Evolutionary conservation across 2,329 filamentous ascomycete genomes (phyloP), one percentile per base, ranked within the genome.

Genomic region (Trichoderma simmonsii): DNA sequence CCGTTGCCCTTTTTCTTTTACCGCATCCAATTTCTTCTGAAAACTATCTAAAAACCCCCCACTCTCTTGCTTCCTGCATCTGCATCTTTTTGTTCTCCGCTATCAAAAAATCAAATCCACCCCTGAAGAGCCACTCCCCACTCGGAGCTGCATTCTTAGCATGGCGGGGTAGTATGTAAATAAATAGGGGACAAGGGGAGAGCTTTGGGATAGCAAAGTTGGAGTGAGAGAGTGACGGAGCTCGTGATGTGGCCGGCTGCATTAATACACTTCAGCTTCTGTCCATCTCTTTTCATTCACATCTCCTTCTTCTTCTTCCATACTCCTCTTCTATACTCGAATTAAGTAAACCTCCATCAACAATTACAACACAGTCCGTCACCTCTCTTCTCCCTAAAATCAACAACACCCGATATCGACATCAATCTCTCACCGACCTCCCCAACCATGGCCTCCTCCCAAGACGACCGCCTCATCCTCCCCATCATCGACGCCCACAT

Each of bases 401-500:
- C 18, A 61, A 43, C 60, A 26, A 15, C 60, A 62, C 9, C n/a
- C 43, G n/a, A 21, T 21, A 51, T 51, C 36, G 3, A 39, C 36
- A 51, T 51, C 18, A n/a, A 2, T 12, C 32, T 51, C 28, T 39
- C 67, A 34, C 57, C 67, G 30, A 68, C 9, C 65, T 15, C 4
- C 39, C 6, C 26, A 28, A 51, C 1, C 59, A 70, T 70, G 68
- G 24, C 71, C 74, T 82, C 82, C 81, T 77, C 82, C 71, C 79
- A 84, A 62, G 75, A 81, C 61, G 75, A 80, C 26, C 79, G 81
- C 75, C 78, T 83, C 76, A 72, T 82, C 77, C 82, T 86, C 80
- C 88, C 86, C 77, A 91, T 97, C 78, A 89, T 98, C 81, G 95
- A 98, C 85, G 92, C 93, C 51, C 95, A 98, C 85, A 92, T 98